Percentiles rank a stretch among this genome's conserved stretches.
Evolutionary conservation across 2,329 filamentous ascomycete genomes (phyloP).

Genomic region (Colletotrichum spaethianum): DNA sequence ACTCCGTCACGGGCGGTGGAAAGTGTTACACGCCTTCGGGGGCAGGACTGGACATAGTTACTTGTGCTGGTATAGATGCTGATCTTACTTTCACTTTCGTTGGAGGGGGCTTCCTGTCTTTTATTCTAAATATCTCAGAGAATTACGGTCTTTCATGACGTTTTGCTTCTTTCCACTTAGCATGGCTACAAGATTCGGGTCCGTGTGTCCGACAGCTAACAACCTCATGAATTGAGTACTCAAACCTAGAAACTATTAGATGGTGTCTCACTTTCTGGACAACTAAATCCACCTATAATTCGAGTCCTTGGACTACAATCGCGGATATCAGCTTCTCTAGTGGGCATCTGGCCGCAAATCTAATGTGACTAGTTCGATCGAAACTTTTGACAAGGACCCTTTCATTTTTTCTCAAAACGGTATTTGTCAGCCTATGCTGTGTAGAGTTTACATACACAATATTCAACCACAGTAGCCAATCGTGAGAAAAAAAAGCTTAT

Average conservation of each 20-base stretch:
- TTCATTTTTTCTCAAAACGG: no score
- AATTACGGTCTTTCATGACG: no score
- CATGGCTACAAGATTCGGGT: not conserved
- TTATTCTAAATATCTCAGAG: no score
- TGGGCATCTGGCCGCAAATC: not conserved
- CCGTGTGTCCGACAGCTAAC: no score
- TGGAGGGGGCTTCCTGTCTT: no score
- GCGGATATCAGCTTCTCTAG: not conserved
- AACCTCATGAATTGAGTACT: not conserved
- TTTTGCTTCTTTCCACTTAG: not conserved
- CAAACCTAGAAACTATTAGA: not conserved
- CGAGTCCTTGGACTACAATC: not conserved
- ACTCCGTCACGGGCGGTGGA: not conserved
- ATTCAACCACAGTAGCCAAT: no score
- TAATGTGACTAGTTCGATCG: no score
- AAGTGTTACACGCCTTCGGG: conserved; percentile 9
- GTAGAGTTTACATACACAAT: no score
- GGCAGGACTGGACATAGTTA: conserved; percentile 11
- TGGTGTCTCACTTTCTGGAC: not conserved
- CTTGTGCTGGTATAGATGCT: conserved; percentile 12
- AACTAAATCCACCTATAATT: not conserved
- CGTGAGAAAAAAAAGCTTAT: no score
- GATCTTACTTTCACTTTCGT: not conserved
- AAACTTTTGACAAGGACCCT: no score
- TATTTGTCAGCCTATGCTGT: no score